Evolutionary conservation across 768 basidiomycete species (phyloP).

Genomic region (Calocybe indica): DNA sequence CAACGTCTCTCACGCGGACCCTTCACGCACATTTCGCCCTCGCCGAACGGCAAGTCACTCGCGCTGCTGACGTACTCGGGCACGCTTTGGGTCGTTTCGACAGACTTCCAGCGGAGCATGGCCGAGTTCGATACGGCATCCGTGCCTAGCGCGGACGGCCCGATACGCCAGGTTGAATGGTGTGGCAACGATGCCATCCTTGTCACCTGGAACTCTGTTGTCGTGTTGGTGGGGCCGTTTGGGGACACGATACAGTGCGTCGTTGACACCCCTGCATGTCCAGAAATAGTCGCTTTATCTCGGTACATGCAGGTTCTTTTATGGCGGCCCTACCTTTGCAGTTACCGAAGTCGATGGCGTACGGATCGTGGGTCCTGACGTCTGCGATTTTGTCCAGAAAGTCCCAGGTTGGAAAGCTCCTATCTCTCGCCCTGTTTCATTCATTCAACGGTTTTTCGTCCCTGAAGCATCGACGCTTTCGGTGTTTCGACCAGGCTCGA

Average conservation of each 20-base stretch:
- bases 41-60: conserved; percentile 91
- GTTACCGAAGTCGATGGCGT: conserved; percentile 89
- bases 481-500: conserved; percentile 90
- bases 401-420: conserved; percentile 63
- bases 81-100: conserved; percentile 88
- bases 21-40: conserved; percentile 80
- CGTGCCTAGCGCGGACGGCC: conserved; percentile 48
- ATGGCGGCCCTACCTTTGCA: conserved; percentile 68
- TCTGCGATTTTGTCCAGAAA: conserved; percentile 88
- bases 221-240: conserved; percentile 86
- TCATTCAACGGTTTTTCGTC: not conserved
- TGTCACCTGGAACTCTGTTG: conserved; percentile 73
- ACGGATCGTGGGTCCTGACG: conserved; percentile 72
- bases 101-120: conserved; percentile 84
- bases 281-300: conserved; percentile 6
- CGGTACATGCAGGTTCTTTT: conserved; percentile 56
- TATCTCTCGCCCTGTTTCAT: not conserved
- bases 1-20: conserved; percentile 87
- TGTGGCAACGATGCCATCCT: conserved; percentile 94
- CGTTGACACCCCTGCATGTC: not conserved
- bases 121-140: conserved; percentile 78
- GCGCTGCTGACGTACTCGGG: conserved; percentile 73
- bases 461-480: conserved; percentile 67
- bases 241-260: conserved; percentile 82
- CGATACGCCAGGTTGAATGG: conserved; percentile 79